Percentiles rank a stretch among this genome's conserved stretches.
These are phyloP conservation scores for Saturnispora quitensis DNA, from an alignment of 805 yeast species.

Conservation along the genomic window DNA sequence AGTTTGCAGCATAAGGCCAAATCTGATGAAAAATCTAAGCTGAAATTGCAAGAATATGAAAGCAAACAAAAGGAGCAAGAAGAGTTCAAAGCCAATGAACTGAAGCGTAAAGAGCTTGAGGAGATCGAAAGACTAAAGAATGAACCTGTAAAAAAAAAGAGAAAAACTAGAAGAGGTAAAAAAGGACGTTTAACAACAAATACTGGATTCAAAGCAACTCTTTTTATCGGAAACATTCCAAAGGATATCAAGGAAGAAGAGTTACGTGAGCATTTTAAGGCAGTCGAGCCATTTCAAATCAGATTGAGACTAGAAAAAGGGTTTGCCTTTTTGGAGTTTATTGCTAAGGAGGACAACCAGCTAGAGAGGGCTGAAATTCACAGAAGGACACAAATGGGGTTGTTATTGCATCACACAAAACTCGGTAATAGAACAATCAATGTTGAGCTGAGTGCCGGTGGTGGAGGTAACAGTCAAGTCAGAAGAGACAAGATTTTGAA, in stretches of 20 bases:
- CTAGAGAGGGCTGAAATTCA: constrained; percentile 45
- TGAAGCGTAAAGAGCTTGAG: constrained; percentile 22
- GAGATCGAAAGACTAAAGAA: constrained; percentile 19
- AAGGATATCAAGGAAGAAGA: constrained; percentile 56
- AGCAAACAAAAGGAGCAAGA: constrained; percentile 1
- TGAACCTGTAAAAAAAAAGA: constrained; percentile 44
- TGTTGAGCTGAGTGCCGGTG: constrained; percentile 95
- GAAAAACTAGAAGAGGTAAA: constrained; percentile 73
- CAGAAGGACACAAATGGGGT: constrained; percentile 73
- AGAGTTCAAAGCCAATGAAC: constrained; percentile 17
- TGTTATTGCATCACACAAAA: constrained; percentile 70
- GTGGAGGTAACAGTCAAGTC: constrained; percentile 81
- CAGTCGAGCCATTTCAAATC: constrained; percentile 61
- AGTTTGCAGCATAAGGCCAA: constrained; percentile 46
- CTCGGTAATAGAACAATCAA: constrained; percentile 72
- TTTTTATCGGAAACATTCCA: constrained; percentile 89
- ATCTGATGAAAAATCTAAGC: constrained; percentile 28
- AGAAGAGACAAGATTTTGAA: constrained; percentile 62
- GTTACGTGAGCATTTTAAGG: constrained; percentile 61
- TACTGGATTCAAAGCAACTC: constrained; percentile 58
- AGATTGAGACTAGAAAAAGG: constrained; percentile 82
- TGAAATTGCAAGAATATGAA: constrained; percentile 26
- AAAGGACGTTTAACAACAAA: constrained; percentile 34
- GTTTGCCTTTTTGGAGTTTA: constrained; percentile 86
- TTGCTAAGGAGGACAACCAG: constrained; percentile 26